Base-by-base conservation (phyloP, 2,329 filamentous ascomycete species). In the Colletotrichum chlorophyti region DNA sequence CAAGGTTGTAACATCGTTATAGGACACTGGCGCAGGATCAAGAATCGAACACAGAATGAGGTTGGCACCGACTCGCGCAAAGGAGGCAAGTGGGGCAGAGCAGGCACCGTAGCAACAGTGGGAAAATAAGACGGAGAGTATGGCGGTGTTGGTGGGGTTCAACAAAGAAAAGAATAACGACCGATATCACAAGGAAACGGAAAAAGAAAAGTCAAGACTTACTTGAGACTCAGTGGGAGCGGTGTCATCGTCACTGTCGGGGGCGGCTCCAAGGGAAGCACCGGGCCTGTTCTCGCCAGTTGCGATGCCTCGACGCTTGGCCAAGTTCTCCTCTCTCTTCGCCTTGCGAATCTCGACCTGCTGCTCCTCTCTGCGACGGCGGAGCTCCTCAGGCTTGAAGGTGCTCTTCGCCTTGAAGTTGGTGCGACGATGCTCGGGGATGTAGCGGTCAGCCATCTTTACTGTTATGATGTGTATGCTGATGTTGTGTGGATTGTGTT, bases 381-480 rank as follows among this genome's bases (percentile, higher is more conserved):
- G 92, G 66, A 99, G 89, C 83, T 99, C 95, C 76, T 99, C 95
- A 70, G 94, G 94, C 87, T 97, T 97, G 85, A 99, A 98, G 72
- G 92, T 92, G 79, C 91, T 94, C 86, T 97, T 97, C 53, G 95
- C 95, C 90, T 99, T 99, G 89, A 97, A 99, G 82, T 97, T 93
- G 66, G 92, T 97, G 74, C 95, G 93, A 77, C 95, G 93, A 84
- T 99, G 95, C 83, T 99, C 95, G 76, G 95, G 95, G 73, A 99
- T 99, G 83, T 97, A 99, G 72, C 95, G 91, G 78, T 99, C 95
- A 77, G 95, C 91, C 95, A 99, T 99, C 80, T 70, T 88, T 76
- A 74, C 74, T 73, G 73, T 42, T 51, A n/a, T n/a, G n/a, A n/a
- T n/a, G 23, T 46, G 46, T 52, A 34, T 46, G 40, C 51, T 52